Evolutionary conservation across 345 rosid genomes (phyloP).

Genomic region (Kandelia obovata): DNA sequence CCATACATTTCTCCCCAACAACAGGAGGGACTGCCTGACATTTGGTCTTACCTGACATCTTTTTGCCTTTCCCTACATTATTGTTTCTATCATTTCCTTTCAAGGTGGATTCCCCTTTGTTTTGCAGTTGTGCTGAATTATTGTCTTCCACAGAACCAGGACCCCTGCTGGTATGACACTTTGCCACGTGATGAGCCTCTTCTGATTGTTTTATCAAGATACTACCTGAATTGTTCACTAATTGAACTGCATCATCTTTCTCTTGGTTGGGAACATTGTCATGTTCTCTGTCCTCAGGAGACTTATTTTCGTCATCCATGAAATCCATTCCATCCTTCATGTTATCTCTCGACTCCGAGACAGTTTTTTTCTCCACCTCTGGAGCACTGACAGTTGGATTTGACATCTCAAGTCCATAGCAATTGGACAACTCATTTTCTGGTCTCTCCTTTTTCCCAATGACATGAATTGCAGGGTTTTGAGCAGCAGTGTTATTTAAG

Average conservation of each 20-base stretch:
- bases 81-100: conserved; percentile 15
- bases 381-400: conserved; percentile 27
- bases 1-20: conserved; percentile 16
- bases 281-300: conserved; percentile 44
- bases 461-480: conserved; percentile 24
- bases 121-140: conserved; percentile 19
- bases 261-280: conserved; percentile 24
- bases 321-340: conserved; percentile 10
- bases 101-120: conserved; percentile 20
- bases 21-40: conserved; percentile 18
- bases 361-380: conserved; percentile 17
- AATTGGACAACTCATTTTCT: conserved; percentile 16
- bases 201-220: conserved; percentile 13
- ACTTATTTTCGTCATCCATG: conserved; percentile 50
- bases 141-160: conserved; percentile 19
- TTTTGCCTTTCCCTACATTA: conserved; percentile 26
- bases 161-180: conserved; percentile 5
- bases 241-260: conserved; percentile 21
- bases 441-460: conserved; percentile 25
- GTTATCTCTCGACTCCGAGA: conserved; percentile 21
- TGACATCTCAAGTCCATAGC: conserved; percentile 28
- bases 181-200: conserved; percentile 15
- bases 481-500: conserved; percentile 35
- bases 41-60: conserved; percentile 29
- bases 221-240: conserved; percentile 10